Conservation (phyloP, 1,284 basidiomycete genomes). For the Ustilago loliicola region DNA sequence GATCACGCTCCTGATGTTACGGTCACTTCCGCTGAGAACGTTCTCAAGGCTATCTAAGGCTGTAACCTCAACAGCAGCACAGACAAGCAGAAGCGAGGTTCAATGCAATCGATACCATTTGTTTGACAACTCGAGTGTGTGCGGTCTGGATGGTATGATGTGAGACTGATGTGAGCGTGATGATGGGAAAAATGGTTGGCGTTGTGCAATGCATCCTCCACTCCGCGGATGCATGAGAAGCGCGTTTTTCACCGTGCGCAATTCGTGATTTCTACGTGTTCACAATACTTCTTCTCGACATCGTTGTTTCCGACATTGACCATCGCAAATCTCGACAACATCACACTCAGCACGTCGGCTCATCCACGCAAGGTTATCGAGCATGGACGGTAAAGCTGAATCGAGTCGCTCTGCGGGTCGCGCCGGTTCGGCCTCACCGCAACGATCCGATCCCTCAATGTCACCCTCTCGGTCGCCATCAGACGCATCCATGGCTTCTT, state of each 20-base stretch:
- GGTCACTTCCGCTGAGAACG: conserved; percentile 61
- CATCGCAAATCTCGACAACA: not conserved
- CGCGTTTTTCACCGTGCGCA: not conserved
- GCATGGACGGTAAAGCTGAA: conserved; percentile 23
- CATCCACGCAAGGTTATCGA: not conserved
- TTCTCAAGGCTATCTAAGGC: conserved; percentile 51
- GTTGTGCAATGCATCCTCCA: not conserved
- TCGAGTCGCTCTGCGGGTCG: conserved; percentile 11
- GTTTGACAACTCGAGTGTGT: not conserved
- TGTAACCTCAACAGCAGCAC: not conserved
- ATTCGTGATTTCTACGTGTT: not conserved
- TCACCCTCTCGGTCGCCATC: conserved; percentile 6
- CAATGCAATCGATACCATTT: not conserved
- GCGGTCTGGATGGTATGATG: too few species aligned
- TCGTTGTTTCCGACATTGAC: not conserved
- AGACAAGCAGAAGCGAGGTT: not conserved
- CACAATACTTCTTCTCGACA: not conserved
- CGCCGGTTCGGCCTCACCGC: not conserved
- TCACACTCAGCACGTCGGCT: not conserved
- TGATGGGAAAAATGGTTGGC: not conserved
- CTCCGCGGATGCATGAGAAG: too few species aligned
- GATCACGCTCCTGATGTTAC: conserved; percentile 59
- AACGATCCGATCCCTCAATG: conserved; percentile 2
- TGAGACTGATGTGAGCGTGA: not conserved
- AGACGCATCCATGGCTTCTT: not conserved